These are phyloP conservation scores for Metschnikowia koreensis DNA, from an alignment of 805 yeast genomes.

Conservation along the genomic window DNA sequence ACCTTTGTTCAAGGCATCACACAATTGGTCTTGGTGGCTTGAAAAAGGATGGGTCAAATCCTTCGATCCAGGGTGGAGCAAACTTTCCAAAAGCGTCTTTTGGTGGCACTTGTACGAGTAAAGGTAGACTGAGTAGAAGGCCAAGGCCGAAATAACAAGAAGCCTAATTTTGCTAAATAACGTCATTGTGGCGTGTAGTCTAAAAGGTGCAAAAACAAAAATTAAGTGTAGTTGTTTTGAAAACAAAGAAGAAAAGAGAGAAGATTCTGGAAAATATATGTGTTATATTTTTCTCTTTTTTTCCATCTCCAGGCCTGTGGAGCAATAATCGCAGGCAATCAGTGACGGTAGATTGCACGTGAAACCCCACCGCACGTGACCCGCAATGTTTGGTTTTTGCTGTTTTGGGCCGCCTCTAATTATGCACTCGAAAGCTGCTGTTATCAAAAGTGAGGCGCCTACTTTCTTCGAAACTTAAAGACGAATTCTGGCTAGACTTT, in stretches of 20 bases:
- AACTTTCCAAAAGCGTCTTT: conserved; percentile 26
- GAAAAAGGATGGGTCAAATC: conserved; percentile 38
- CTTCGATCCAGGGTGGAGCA: conserved; percentile 22
- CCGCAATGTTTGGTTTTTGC: conserved; percentile 7
- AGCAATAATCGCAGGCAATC: conserved; percentile 3
- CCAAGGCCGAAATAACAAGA: conserved; percentile 24
- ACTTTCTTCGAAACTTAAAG: no score
- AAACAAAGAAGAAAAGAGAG: no score
- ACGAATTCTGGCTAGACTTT: no score
- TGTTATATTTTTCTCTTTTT: background rate
- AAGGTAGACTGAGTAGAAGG: conserved; percentile 37
- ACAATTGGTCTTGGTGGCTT: conserved; percentile 34
- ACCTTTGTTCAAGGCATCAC: conserved; percentile 33
- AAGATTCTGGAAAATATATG: background rate
- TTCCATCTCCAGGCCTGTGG: background rate
- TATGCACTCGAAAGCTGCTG: background rate
- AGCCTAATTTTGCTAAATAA: conserved; percentile 20
- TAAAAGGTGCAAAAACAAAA: background rate
- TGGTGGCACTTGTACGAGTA: conserved; percentile 39
- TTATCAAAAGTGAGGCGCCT: background rate
- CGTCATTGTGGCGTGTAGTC: conserved; percentile 10
- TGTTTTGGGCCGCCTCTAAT: background rate
- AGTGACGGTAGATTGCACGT: conserved; percentile 5
- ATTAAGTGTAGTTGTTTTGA: background rate
- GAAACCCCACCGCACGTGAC: conserved; percentile 11